Percentiles rank a stretch among this genome's conserved stretches.
phyloP scores from a whole-genome alignment of 371 early-diverging fungal species.

The Syncephalis fuscata region DNA sequence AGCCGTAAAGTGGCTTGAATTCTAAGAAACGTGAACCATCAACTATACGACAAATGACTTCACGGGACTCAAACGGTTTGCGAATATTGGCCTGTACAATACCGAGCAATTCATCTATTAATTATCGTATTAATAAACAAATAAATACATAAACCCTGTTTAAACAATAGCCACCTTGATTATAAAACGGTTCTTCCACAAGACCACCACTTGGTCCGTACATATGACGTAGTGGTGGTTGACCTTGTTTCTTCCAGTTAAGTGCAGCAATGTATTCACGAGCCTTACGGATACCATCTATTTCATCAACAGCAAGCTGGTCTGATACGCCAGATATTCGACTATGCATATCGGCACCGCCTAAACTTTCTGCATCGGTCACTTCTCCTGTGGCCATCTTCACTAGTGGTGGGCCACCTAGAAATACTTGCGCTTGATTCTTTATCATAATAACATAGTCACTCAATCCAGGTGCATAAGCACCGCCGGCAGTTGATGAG shows the following conservation, averaged over 20 bases:
- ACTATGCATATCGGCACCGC: slow-evolving; percentile 64
- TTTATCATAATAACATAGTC: slow-evolving; percentile 63
- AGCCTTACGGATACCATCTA: slow-evolving; percentile 41
- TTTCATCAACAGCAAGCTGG: slow-evolving; percentile 43
- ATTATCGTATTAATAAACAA: too few relatives aligned
- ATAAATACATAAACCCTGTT: background rate
- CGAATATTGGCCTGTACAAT: slow-evolving; percentile 46
- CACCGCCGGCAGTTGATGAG: slow-evolving; percentile 64
- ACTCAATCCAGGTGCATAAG: slow-evolving; percentile 56
- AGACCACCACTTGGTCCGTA: slow-evolving; percentile 7
- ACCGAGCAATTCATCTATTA: slow-evolving; percentile 37
- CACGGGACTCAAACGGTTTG: slow-evolving; percentile 47
- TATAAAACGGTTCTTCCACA: slow-evolving; percentile 38
- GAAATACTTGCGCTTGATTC: slow-evolving; percentile 53
- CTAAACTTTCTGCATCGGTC: slow-evolving; percentile 48
- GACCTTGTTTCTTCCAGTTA: slow-evolving; percentile 39
- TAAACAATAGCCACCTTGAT: slow-evolving; percentile 12
- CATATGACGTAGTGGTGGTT: slow-evolving; percentile 28
- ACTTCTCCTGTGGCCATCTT: slow-evolving; percentile 64
- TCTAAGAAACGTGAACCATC: slow-evolving; percentile 43
- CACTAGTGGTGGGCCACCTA: slow-evolving; percentile 62
- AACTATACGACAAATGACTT: slow-evolving; percentile 45
- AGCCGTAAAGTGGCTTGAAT: slow-evolving; percentile 53
- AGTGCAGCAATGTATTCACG: slow-evolving; percentile 45
- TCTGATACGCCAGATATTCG: slow-evolving; percentile 45